Evolutionary conservation across 495 filamentous ascomycete genomes (phyloP).

Genomic region (Penicillium verhagenii): DNA sequence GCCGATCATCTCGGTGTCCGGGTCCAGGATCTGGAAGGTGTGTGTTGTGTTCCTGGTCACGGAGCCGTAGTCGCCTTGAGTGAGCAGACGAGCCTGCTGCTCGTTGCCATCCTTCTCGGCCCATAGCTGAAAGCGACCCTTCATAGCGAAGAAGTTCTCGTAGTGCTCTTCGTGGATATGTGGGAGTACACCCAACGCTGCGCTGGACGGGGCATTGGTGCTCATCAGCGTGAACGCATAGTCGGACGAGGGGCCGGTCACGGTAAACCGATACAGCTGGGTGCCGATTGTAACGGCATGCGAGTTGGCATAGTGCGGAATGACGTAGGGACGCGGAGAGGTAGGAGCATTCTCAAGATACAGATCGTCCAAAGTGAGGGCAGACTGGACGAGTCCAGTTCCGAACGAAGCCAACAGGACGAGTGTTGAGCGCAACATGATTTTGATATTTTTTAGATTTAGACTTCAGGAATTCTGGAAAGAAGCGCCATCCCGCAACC

Average conservation of each 20-base stretch:
- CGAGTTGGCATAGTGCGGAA: constrained; percentile 31
- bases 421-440: constrained; percentile 15
- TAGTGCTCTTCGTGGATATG: constrained; percentile 44
- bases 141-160: constrained; percentile 47
- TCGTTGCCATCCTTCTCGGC: constrained; percentile 31
- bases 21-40: constrained; percentile 46
- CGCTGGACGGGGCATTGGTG: constrained; percentile 36
- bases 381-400: constrained; percentile 10
- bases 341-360: constrained; percentile 29
- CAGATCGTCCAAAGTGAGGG: constrained; percentile 18
- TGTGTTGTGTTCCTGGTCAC: constrained; percentile 43
- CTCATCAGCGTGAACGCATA: constrained; percentile 40
- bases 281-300: constrained; percentile 27
- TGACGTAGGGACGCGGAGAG: constrained; percentile 30
- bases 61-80: constrained; percentile 40
- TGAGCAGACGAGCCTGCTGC: constrained; percentile 37
- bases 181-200: constrained; percentile 35
- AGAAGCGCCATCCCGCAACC: neutral
- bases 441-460: neutral
- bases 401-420: constrained; percentile 12
- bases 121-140: constrained; percentile 48
- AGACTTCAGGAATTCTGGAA: neutral
- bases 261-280: constrained; percentile 34
- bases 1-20: constrained; percentile 45
- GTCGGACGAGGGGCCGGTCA: constrained; percentile 42